Conservation (phyloP, 1,284 basidiomycete genomes). For the Cutaneotrichosporon dermatis region DNA sequence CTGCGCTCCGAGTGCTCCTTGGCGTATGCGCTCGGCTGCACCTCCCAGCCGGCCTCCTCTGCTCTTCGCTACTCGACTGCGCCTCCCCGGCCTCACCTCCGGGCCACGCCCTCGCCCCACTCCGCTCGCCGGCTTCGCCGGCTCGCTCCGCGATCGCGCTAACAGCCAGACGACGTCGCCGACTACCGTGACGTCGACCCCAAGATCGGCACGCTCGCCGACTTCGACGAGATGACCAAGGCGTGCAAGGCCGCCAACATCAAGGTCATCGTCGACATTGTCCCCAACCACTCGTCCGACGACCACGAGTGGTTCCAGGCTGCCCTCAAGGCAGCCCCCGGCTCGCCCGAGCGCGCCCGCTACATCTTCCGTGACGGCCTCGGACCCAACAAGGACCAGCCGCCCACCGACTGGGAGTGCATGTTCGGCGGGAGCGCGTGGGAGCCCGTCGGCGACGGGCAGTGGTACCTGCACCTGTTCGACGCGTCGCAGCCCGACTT, state of each 20-base stretch:
- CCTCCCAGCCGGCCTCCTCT: too few species aligned
- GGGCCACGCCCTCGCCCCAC: too few species aligned
- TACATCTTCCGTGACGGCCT: slow-evolving; percentile 66
- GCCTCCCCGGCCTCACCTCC: too few species aligned
- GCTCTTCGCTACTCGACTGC: too few species aligned
- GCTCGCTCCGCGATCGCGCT: too few species aligned
- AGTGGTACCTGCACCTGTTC: slow-evolving; percentile 71
- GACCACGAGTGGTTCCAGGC: slow-evolving; percentile 72
- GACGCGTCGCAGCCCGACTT: slow-evolving; percentile 68
- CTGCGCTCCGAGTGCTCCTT: too few species aligned
- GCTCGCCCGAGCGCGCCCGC: slow-evolving; percentile 56
- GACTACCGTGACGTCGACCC: slow-evolving; percentile 70
- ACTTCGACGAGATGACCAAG: slow-evolving; percentile 63
- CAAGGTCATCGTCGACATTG: slow-evolving; percentile 74
- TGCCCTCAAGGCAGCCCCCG: slow-evolving; percentile 58
- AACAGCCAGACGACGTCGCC: slow-evolving; percentile 56
- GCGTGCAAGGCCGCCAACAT: slow-evolving; percentile 62
- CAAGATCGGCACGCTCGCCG: slow-evolving; percentile 65
- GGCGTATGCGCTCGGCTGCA: too few species aligned
- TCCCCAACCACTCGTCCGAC: slow-evolving; percentile 74
- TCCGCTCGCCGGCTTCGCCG: too few species aligned
- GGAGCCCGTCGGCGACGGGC: slow-evolving; percentile 64
- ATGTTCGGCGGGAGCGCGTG: slow-evolving; percentile 69
- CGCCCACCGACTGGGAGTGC: slow-evolving; percentile 70
- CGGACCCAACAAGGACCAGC: slow-evolving; percentile 52